Base-by-base conservation (phyloP, 2,329 filamentous ascomycete species). In the Chrysosporium queenslandicum region DNA sequence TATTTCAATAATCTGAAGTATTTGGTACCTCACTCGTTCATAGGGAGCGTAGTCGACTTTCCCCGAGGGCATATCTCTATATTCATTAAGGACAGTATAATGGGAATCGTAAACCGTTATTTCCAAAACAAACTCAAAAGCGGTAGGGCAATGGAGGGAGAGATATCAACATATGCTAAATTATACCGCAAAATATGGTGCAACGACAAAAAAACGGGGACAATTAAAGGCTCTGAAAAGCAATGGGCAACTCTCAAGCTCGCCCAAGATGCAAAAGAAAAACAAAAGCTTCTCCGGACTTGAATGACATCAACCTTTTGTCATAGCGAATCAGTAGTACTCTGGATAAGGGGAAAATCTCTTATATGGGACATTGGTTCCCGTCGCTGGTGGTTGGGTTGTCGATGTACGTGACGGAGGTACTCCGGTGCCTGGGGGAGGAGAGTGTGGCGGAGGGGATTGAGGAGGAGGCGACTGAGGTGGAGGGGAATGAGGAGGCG, bases 391-490 rank as follows among this genome's bases (percentile, higher is more conserved):
- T 43, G 42, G 48, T 11, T 36, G 43, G 20, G 36, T 40, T 12
- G 14, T 45, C 3, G 53, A 52, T 18, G 43, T 46, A 23, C 21
- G 37, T 11, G 53, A 37, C n/a, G 53, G 43, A 34, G 43, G 29
- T 25, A 49, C 32, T 23, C 50, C 50, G 20, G 50, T 52, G 12
- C 39, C 49, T 12, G 49, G 49, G 30, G 49, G 49, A 51, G 49
- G 49, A 45, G 49, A 43, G 21, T 16, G 25, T 12, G 53, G 50
- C 7, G 61, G 62, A 29, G 29, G 32, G 30, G 48, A 46, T 18
- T 25, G 20, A 8, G 53, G 46, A 7, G 62, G 63, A 36, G 39
- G 36, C 4, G 21, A 23, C 18, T 25, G 9, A n/a, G 48, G 14
- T 12, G 21, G 27, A 21, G 32, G 39, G 2, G 27, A 46, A 4